Conservation (phyloP, 139 green algal genomes). For the Haematococcus lacustris region DNA sequence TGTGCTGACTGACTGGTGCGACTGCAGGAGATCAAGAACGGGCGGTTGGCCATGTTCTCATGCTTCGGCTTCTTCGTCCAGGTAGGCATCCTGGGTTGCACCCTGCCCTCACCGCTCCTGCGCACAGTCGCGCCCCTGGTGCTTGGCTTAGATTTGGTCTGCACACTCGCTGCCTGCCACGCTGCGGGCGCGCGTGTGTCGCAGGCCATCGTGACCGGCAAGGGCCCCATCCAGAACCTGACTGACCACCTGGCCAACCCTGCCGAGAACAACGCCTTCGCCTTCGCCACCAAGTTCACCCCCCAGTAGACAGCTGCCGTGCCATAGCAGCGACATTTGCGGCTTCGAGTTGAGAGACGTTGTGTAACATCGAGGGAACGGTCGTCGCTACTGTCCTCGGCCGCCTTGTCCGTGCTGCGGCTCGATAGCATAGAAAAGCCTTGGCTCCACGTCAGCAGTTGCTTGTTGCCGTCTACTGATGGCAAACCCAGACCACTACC, state of each 20-base stretch:
- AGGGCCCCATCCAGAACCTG: conserved; percentile 73
- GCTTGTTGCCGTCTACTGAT: too few species aligned
- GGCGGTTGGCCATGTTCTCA: conserved; percentile 26
- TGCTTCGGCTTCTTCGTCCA: conserved; percentile 28
- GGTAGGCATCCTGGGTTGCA: neutral
- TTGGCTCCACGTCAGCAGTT: too few species aligned
- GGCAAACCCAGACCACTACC: too few species aligned
- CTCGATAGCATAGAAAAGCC: too few species aligned
- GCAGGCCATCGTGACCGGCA: conserved; percentile 70
- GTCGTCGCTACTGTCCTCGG: too few species aligned
- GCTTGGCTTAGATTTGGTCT: neutral
- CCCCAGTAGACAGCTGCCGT: conserved; percentile 9
- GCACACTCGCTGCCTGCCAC: neutral
- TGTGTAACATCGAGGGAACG: too few species aligned
- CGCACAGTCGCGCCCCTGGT: neutral
- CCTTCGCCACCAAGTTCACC: conserved; percentile 65
- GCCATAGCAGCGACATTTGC: too few species aligned
- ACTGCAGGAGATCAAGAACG: conserved; percentile 45
- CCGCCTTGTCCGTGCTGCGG: too few species aligned
- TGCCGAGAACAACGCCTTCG: conserved; percentile 64
- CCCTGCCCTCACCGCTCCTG: neutral
- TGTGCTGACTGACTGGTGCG: too few species aligned
- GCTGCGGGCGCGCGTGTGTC: conserved; percentile 6
- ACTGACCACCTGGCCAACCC: conserved; percentile 72
- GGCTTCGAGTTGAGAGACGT: too few species aligned